Percentiles rank a stretch among this genome's conserved stretches.
phyloP scores from a whole-genome alignment of 2,329 filamentous ascomycete genomes.

The Coccinonectria pachysandricola region DNA sequence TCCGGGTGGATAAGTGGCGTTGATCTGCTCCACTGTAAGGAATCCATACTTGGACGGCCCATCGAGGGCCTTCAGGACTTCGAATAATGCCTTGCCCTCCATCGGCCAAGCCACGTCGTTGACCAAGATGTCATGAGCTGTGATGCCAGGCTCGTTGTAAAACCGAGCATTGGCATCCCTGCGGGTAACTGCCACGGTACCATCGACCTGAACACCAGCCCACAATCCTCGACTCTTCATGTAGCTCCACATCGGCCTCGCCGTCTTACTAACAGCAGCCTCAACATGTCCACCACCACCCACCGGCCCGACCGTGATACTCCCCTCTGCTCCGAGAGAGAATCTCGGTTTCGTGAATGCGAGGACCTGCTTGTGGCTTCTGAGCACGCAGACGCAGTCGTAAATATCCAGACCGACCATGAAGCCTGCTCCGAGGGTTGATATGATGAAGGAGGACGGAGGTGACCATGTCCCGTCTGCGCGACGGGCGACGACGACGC shows the following conservation, averaged over 20 bases:
- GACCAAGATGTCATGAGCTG: constrained; percentile 25
- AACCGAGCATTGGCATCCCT: constrained; percentile 71
- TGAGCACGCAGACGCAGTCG: constrained; percentile 67
- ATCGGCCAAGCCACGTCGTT: constrained; percentile 31
- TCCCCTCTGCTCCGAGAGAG: constrained; percentile 61
- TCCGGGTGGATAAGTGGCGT: too few species aligned
- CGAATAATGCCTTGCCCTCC: constrained; percentile 26
- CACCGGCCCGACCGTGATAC: constrained; percentile 47
- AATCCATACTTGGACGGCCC: too few species aligned
- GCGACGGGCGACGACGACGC: constrained; percentile 46
- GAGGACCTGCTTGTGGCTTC: constrained; percentile 54
- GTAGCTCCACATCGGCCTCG: constrained; percentile 65
- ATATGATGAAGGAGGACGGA: constrained; percentile 60
- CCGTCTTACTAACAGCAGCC: constrained; percentile 20
- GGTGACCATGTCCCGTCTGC: constrained; percentile 58
- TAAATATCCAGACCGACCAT: constrained; percentile 66
- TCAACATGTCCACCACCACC: constrained; percentile 53
- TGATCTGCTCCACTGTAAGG: too few species aligned
- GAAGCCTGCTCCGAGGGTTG: constrained; percentile 61
- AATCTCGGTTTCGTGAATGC: constrained; percentile 58
- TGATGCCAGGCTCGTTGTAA: constrained; percentile 49
- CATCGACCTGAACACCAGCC: constrained; percentile 70
- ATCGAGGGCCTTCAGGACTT: constrained; percentile 30
- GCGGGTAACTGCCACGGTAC: constrained; percentile 66
- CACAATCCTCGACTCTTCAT: constrained; percentile 74